Conservation (phyloP, 179 eudicot genomes). For the Amaranthus tricolor region DNA sequence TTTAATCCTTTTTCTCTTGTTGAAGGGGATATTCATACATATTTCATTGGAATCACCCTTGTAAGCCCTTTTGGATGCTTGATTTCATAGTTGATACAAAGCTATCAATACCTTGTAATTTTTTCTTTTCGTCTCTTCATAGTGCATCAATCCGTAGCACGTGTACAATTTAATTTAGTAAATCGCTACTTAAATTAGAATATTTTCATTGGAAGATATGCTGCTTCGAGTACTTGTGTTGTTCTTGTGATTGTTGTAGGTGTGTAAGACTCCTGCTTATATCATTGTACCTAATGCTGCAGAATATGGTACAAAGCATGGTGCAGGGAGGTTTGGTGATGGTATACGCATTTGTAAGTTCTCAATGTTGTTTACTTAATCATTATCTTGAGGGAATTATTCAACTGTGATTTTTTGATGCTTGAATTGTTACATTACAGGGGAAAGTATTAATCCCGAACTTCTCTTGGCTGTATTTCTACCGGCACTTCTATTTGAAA, state of each 20-base stretch:
- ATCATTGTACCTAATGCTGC: slow-evolving; percentile 23
- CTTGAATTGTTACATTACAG: slow-evolving; percentile 34
- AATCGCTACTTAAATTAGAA: not conserved
- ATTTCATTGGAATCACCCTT: not conserved
- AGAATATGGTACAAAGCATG: slow-evolving; percentile 83
- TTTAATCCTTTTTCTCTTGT: too few species aligned
- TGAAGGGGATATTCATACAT: too few species aligned
- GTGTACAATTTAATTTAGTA: not conserved
- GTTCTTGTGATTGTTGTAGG: not conserved
- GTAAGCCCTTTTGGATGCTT: not conserved
- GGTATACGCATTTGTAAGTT: slow-evolving; percentile 85
- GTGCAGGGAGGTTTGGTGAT: slow-evolving; percentile 72
- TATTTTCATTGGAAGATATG: slow-evolving; percentile 1
- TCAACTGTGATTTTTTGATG: slow-evolving; percentile 15
- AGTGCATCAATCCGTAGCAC: not conserved
- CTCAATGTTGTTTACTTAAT: slow-evolving; percentile 16
- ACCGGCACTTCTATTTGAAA: slow-evolving; percentile 95
- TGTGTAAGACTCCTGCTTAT: slow-evolving; percentile 2
- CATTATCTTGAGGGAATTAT: slow-evolving; percentile 2
- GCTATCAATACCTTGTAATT: not conserved
- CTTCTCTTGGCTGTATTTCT: slow-evolving; percentile 95
- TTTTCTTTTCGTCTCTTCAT: not conserved
- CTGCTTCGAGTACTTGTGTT: not conserved
- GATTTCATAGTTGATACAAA: not conserved
- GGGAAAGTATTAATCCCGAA: slow-evolving; percentile 91